Percentiles rank a stretch among this genome's conserved stretches.
phyloP scores from a whole-genome alignment of 1,284 basidiomycete species.

The Gymnopus androsaceus region DNA sequence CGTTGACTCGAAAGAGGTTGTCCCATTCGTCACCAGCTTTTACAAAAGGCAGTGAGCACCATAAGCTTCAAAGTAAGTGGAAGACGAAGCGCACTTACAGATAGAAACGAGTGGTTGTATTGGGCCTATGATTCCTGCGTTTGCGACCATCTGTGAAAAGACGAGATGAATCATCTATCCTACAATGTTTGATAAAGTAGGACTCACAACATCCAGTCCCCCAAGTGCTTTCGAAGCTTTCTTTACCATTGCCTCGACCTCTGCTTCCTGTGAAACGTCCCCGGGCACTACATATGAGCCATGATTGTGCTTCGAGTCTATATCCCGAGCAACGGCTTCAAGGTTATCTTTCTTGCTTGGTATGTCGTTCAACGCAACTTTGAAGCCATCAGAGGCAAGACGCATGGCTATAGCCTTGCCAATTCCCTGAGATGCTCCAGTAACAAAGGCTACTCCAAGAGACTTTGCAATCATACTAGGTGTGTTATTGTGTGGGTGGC shows the following conservation, averaged over 20 bases:
- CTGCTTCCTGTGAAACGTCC: conserved; percentile 29
- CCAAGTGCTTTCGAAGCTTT: conserved; percentile 26
- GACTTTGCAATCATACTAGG: too few relatives aligned
- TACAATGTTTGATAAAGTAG: not conserved
- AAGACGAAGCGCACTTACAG: too few relatives aligned
- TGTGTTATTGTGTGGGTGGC: too few relatives aligned
- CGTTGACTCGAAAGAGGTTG: too few relatives aligned
- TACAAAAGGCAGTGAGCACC: too few relatives aligned
- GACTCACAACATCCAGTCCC: conserved; percentile 30
- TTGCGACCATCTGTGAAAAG: conserved; percentile 26
- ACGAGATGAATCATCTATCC: not conserved
- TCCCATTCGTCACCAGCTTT: too few relatives aligned
- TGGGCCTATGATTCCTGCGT: conserved; percentile 25
- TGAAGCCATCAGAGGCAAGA: conserved; percentile 30
- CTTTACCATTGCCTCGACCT: conserved; percentile 28
- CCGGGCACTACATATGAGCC: conserved; percentile 18
- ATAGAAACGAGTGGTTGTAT: too few relatives aligned
- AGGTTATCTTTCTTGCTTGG: conserved; percentile 17
- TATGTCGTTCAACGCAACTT: conserved; percentile 25
- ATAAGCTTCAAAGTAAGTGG: too few relatives aligned
- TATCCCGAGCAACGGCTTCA: conserved; percentile 6
- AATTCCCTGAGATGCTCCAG: conserved; percentile 39
- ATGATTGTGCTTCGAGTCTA: not conserved
- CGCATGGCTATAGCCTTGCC: conserved; percentile 43
- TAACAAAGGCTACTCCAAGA: conserved; percentile 3